Evolutionary conservation across 768 basidiomycete genomes (phyloP).

Genomic region (Piloderma croceum): DNA sequence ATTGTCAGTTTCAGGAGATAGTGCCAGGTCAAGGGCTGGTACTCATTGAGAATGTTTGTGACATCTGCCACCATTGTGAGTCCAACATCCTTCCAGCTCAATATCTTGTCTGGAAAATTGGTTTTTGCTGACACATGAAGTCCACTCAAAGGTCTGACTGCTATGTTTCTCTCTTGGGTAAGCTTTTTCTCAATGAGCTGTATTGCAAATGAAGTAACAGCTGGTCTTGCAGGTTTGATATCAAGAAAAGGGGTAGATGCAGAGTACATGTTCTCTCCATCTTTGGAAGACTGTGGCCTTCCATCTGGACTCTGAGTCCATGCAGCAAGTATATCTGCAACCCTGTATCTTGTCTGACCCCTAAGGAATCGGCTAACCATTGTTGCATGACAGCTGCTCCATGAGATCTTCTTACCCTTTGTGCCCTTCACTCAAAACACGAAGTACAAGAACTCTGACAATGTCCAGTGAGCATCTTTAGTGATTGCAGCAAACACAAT

Average conservation of each 20-base stretch:
- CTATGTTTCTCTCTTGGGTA: conserved; percentile 1
- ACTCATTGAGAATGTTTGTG: too few relatives aligned
- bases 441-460: too few relatives aligned
- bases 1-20: not conserved
- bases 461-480: too few relatives aligned
- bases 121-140: conserved; percentile 1
- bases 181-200: conserved; percentile 2
- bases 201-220: conserved; percentile 3
- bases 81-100: not conserved
- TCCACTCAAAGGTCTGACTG: conserved; percentile 1
- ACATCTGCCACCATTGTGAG: not conserved
- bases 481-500: too few relatives aligned
- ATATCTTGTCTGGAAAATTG: conserved; percentile 3
- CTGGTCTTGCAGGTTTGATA: conserved; percentile 1
- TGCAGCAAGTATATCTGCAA: too few relatives aligned
- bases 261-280: not conserved
- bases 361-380: too few relatives aligned
- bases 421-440: too few relatives aligned
- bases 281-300: too few relatives aligned
- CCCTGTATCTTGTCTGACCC: too few relatives aligned
- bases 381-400: too few relatives aligned
- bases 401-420: too few relatives aligned
- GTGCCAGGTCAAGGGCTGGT: not conserved
- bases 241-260: not conserved
- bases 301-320: too few relatives aligned